These are phyloP conservation scores for Scutellaria barbata DNA, from an alignment of 257 asterid genomes.

Conservation along the genomic window DNA sequence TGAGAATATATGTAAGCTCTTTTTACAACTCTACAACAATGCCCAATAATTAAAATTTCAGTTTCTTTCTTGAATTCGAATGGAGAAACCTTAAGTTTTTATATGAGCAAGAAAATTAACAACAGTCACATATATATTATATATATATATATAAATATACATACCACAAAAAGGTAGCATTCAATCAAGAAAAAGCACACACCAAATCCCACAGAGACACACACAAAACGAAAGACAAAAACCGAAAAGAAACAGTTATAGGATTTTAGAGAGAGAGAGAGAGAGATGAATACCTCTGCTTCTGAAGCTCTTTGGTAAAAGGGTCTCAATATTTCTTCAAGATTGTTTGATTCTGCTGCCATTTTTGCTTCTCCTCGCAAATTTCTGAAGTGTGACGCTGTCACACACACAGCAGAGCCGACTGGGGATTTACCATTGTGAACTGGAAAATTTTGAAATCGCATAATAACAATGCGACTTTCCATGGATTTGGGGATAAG, in stretches of 20 bases:
- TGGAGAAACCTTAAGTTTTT: neutral
- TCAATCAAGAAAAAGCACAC: conserved; percentile 24
- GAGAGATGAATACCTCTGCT: conserved; percentile 65
- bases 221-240: neutral
- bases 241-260: neutral
- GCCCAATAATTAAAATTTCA: conserved; percentile 8
- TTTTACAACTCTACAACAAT: neutral
- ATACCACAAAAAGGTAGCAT: neutral
- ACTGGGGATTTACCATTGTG: conserved; percentile 7
- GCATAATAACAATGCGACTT: neutral
- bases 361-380: conserved; percentile 33
- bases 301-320: conserved; percentile 77
- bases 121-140: neutral
- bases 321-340: conserved; percentile 61
- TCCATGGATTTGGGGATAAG: neutral
- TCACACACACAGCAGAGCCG: neutral
- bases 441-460: conserved; percentile 22
- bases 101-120: neutral
- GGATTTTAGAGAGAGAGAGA: neutral
- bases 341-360: conserved; percentile 55
- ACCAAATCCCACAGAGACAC: neutral
- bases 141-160: too few relatives aligned
- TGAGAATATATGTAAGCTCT: neutral
- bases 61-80: conserved; percentile 20
- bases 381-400: conserved; percentile 21